Base-by-base conservation (phyloP, 441 rosid genomes). In the Erysimum cheiri region DNA sequence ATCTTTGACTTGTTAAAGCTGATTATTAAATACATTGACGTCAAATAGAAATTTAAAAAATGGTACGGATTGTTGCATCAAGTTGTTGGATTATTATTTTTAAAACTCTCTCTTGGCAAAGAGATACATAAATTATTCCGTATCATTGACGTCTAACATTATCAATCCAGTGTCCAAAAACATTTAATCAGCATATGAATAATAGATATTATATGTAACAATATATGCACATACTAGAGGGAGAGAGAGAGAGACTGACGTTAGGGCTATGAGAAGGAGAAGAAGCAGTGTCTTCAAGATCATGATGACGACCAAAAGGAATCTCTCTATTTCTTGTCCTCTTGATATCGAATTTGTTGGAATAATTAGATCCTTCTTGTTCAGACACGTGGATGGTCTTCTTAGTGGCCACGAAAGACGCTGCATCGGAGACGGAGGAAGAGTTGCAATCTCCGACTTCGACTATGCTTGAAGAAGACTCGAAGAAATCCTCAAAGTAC, bases 241-340 rank as follows among this genome's bases (percentile, higher is more conserved):
- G 37, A 63, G 46, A 19, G 57, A 63, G 64, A 72, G 52, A 33
- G 58, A 59, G n/a, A 15, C 60, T 61, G 8, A 75, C 78, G 54
- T 63, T 69, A 39, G 78, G 78, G 61, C 78, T 69, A 33, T 36
- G 64, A 48, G 78, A 75, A 59, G 78, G 78, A 69, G 78, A 75
- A 55, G 78, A 69, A 13, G 78, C 78, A 39, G 78, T 75, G 71
- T 75, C 78, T 69, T 75, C 78, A 56, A 75, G 74, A 69, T 75
- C 78, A 58, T 50, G 48, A 62, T 44, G 73, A 69, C 69, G 64
- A 68, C 69, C 48, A 50, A 67, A 66, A 32, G 77, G 56, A 67
- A 73, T 64, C 50, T 75, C 78, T 75, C 70, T 70, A 32, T 63
- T 39, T 56, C 55, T 26, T 29, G 64, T 75, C 55, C 31, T 56